Percentiles rank a stretch among this genome's conserved stretches.
phyloP scores from a whole-genome alignment of 805 yeast genomes.

The Saturnispora halmiae region DNA sequence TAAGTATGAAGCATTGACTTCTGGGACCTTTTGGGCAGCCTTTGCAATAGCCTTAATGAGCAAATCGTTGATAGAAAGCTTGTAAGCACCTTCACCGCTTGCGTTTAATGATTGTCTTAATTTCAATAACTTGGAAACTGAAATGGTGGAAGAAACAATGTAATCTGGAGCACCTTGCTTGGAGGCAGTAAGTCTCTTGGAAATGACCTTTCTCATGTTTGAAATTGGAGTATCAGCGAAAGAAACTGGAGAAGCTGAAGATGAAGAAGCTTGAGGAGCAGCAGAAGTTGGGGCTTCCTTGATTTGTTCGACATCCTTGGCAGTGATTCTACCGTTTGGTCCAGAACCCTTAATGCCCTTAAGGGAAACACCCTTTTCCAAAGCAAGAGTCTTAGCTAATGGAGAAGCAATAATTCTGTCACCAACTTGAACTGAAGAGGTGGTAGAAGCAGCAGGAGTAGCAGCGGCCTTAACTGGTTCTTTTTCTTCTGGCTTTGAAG shows the following conservation, averaged over 20 bases:
- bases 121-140: constrained; percentile 85
- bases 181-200: constrained; percentile 77
- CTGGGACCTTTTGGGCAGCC: constrained; percentile 87
- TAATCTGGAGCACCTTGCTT: constrained; percentile 85
- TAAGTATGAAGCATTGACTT: constrained; percentile 89
- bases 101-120: constrained; percentile 86
- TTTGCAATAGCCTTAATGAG: constrained; percentile 89
- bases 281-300: constrained; percentile 35
- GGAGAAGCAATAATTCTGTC: constrained; percentile 91
- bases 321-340: constrained; percentile 89
- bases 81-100: constrained; percentile 76
- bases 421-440: constrained; percentile 31
- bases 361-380: constrained; percentile 83
- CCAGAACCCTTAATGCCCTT: constrained; percentile 86
- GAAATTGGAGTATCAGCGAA: constrained; percentile 81
- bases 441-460: constrained; percentile 17
- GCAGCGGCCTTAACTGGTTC: constrained; percentile 20
- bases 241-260: constrained; percentile 42
- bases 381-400: constrained; percentile 83
- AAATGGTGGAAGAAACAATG: constrained; percentile 78
- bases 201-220: constrained; percentile 90
- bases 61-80: constrained; percentile 88
- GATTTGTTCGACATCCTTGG: constrained; percentile 77
- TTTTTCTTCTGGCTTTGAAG: constrained; percentile 1
- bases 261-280: constrained; percentile 35